phyloP scores from a whole-genome alignment of 164 flowering plant genomes.

The Stephania japonica region DNA sequence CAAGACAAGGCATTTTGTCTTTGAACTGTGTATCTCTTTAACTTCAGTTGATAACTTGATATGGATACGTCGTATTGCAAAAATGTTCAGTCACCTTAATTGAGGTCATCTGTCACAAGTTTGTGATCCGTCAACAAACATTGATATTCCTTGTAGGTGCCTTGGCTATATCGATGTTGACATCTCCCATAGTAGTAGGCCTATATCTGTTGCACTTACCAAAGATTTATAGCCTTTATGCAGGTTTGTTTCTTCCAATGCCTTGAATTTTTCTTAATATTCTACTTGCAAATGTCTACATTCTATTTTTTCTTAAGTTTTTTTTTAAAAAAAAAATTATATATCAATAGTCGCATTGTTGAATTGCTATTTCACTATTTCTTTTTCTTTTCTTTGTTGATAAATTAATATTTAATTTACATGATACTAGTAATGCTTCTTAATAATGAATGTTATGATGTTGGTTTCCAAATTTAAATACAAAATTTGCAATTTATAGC shows the following conservation, averaged over 20 bases:
- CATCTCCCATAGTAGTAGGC: constrained; percentile 52
- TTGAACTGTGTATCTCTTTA: neutral
- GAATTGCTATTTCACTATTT: neutral
- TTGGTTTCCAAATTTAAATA: too few relatives aligned
- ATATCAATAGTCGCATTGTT: neutral
- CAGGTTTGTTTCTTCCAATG: constrained; percentile 42
- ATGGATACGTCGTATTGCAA: neutral
- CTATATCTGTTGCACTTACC: constrained; percentile 49
- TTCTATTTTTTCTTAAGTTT: neutral
- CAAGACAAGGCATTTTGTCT: neutral
- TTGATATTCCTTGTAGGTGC: constrained; percentile 48
- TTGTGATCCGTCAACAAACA: neutral
- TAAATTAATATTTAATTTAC: too few relatives aligned
- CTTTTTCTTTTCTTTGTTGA: too few relatives aligned
- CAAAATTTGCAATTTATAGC: too few relatives aligned
- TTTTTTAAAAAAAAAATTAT: too few relatives aligned
- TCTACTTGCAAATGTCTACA: neutral
- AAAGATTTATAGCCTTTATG: constrained; percentile 65
- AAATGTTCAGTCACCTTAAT: neutral
- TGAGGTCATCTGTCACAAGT: neutral
- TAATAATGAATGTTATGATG: too few relatives aligned
- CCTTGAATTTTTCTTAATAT: neutral
- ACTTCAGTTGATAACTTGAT: neutral
- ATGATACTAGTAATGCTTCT: too few relatives aligned
- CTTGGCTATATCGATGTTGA: constrained; percentile 50